Evolutionary conservation across 169 alveolate genomes (phyloP), one percentile per base, ranked within the genome.

Genomic region (Plasmodium chabaudi): DNA sequence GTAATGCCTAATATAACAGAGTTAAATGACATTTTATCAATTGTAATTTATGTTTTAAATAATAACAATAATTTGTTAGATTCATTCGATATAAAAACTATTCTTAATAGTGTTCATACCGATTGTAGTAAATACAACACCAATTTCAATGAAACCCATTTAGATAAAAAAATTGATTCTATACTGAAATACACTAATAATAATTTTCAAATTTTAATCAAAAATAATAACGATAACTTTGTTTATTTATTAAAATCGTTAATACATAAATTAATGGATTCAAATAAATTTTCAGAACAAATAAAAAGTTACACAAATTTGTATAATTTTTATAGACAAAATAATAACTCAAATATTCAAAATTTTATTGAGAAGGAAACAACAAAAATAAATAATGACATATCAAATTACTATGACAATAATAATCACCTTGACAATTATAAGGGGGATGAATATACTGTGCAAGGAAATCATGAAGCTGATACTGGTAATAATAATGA

Each of bases 21-120:
- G 42, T 39, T 77, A 51, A 77, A 47, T 44, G 65, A 77, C 13
- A 63, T 77, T 46, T 75, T 77, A n/a, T 21, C 23, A 44, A 77
- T 77, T 77, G 21, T 77, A 77, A 49, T 77, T 63, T 63, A 64
- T 77, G 59, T 77, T 49, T 39, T 77, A 77, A 77, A 53, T 49
- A 25, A 46, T 13, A 39, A 44, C 13, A 56, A 77, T 63, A 55
- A 56, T 44, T 7, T 56, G 13, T 49, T 57, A 56, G 88, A 47
- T 13, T 21, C n/a, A 46, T 15, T 39, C 3, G 13, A 27, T 17
- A 63, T 64, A 15, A 75, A 77, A 64, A 46, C 5, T 13, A 63
- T 77, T 46, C 61, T 63, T 34, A 67, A 49, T 57, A 42, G 53
- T 1, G 63, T 63, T 34, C 34, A 59, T 44, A 27, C 51, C 9